These are phyloP conservation scores for Tylopilus sp. DNA, from an alignment of 1,284 basidiomycete genomes.

Conservation along the genomic window DNA sequence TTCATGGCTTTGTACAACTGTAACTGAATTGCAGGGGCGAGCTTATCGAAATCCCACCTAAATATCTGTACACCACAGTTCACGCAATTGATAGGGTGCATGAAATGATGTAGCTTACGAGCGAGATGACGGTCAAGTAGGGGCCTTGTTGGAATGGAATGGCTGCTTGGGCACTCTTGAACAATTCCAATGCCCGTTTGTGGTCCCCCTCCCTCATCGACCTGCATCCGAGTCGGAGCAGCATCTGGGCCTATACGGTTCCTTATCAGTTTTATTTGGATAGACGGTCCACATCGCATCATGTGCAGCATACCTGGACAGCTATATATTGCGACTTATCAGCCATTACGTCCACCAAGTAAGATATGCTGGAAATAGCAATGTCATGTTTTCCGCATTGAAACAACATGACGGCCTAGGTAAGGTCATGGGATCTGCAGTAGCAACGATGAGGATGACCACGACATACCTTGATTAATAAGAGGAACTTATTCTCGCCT, in stretches of 20 bases:
- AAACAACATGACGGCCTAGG: slow-evolving; percentile 6
- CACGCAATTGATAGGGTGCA: too few species aligned
- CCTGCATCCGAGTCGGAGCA: background rate
- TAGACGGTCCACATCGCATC: too few species aligned
- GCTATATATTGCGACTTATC: background rate
- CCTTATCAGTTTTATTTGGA: background rate
- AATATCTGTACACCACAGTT: background rate
- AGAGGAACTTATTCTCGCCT: background rate
- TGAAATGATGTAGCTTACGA: background rate
- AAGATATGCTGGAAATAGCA: background rate
- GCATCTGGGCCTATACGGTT: background rate
- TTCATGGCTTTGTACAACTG: background rate
- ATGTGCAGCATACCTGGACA: background rate
- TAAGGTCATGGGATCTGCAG: too few species aligned
- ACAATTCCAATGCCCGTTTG: background rate
- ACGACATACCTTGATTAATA: slow-evolving; percentile 8
- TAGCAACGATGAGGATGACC: background rate
- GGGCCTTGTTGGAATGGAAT: background rate
- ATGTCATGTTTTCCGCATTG: slow-evolving; percentile 1
- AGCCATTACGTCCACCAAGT: background rate
- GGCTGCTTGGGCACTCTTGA: background rate
- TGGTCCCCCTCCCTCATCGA: background rate
- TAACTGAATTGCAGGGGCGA: background rate
- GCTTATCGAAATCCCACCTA: background rate
- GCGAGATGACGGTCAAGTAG: background rate